Conservation (phyloP, 202 grass and related monocot species). For the Zoysia matrella region DNA sequence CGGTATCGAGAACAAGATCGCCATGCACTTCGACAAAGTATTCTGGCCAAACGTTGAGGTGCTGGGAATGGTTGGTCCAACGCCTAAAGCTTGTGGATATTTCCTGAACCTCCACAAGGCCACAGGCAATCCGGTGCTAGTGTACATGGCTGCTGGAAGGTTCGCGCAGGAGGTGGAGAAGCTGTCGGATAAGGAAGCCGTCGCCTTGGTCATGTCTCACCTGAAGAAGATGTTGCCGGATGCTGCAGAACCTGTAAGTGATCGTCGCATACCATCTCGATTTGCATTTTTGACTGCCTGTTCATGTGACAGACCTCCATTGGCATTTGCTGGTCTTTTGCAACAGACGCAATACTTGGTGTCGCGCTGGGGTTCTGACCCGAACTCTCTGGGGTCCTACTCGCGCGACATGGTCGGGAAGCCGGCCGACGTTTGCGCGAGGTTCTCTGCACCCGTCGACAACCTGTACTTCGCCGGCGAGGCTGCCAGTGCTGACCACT, state of each 20-base stretch:
- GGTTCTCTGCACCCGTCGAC: too few relatives aligned
- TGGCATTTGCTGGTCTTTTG: neutral
- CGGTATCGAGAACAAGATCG: conserved; percentile 87
- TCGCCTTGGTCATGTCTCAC: conserved; percentile 67
- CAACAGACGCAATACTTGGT: conserved; percentile 72
- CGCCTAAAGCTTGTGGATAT: conserved; percentile 80
- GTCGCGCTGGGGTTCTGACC: conserved; percentile 83
- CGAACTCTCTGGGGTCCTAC: conserved; percentile 69
- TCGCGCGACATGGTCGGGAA: conserved; percentile 91
- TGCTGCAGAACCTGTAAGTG: conserved; percentile 74
- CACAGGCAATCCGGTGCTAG: conserved; percentile 76
- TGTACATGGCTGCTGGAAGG: conserved; percentile 91
- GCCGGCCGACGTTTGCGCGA: conserved; percentile 36
- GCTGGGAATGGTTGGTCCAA: conserved; percentile 69
- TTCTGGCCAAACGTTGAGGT: conserved; percentile 97
- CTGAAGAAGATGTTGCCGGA: conserved; percentile 82
- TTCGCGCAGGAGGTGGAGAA: conserved; percentile 85
- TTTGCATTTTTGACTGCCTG: conserved; percentile 10
- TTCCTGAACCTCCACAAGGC: conserved; percentile 98
- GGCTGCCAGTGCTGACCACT: too few relatives aligned
- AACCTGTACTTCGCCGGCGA: too few relatives aligned
- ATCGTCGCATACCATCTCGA: neutral
- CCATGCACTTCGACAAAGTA: conserved; percentile 72
- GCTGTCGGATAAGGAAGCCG: conserved; percentile 65
- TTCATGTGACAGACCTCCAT: neutral